These are phyloP conservation scores for Thuidium tamariscinum DNA, from an alignment of 225 moss, liverwort and hornwort genomes.

Conservation along the genomic window DNA sequence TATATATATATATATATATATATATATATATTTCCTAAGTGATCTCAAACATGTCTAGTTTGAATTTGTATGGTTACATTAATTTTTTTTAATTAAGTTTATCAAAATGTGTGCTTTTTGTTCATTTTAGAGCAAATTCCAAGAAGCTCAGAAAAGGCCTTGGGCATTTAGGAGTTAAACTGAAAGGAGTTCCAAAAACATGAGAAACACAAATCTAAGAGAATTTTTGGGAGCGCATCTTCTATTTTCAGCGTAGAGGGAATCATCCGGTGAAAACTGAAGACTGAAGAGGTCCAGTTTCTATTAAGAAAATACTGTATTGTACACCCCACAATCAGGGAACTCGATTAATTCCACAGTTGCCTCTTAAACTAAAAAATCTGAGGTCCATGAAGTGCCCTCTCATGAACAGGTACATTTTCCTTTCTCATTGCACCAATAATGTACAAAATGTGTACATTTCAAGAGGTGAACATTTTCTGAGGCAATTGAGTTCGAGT, in stretches of 20 bases:
- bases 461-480: neutral
- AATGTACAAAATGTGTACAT: neutral
- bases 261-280: neutral
- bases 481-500: too few relatives aligned
- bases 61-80: too few relatives aligned
- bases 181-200: neutral
- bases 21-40: too few relatives aligned
- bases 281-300: neutral
- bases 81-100: too few relatives aligned
- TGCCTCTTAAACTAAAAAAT: too few relatives aligned
- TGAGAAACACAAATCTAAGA: neutral
- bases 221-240: neutral
- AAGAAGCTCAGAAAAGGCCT: too few relatives aligned
- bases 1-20: too few relatives aligned
- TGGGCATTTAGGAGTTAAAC: too few relatives aligned
- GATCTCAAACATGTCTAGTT: too few relatives aligned
- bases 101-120: too few relatives aligned
- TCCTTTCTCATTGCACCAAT: neutral
- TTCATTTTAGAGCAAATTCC: too few relatives aligned
- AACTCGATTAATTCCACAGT: neutral
- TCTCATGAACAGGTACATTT: neutral
- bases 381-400: neutral
- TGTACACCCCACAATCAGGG: neutral
- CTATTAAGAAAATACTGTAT: neutral
- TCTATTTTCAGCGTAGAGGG: neutral